Evolutionary conservation across 2,329 filamentous ascomycete species (phyloP).

Genomic region (Bipolaris sorokiniana): DNA sequence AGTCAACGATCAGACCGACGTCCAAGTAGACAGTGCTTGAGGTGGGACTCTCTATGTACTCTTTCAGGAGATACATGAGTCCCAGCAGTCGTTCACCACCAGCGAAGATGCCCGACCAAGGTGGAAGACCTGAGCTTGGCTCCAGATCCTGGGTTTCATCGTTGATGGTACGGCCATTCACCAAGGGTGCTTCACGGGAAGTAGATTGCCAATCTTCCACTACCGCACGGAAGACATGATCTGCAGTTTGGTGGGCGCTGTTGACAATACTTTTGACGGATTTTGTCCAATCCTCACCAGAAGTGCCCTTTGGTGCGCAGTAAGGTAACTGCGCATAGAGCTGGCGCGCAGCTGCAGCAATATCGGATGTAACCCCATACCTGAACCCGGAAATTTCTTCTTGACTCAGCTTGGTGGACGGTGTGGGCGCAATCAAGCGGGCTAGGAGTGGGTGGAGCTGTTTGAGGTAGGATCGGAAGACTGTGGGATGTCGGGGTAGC

Average conservation of each 20-base stretch:
- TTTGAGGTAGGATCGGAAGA: constrained; percentile 75
- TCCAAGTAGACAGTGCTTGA: constrained; percentile 70
- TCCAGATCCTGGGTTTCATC: constrained; percentile 49
- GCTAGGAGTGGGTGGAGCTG: constrained; percentile 69
- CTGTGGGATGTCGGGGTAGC: constrained; percentile 80
- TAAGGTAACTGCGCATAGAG: constrained; percentile 75
- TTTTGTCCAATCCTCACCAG: constrained; percentile 78
- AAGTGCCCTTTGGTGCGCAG: constrained; percentile 80
- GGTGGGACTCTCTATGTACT: constrained; percentile 69
- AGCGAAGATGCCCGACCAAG: constrained; percentile 76
- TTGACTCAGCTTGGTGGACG: constrained; percentile 46
- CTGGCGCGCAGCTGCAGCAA: constrained; percentile 65
- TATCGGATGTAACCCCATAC: constrained; percentile 57
- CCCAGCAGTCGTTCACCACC: constrained; percentile 73
- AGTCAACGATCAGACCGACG: constrained; percentile 70
- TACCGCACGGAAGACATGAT: constrained; percentile 78
- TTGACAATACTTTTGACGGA: constrained; percentile 67
- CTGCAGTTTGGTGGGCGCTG: constrained; percentile 72
- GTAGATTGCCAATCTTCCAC: constrained; percentile 81
- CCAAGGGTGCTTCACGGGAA: constrained; percentile 49
- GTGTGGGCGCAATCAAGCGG: constrained; percentile 68
- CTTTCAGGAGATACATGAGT: constrained; percentile 68
- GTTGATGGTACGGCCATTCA: constrained; percentile 37
- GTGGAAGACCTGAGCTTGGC: constrained; percentile 59
- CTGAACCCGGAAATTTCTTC: constrained; percentile 33